phyloP scores from a whole-genome alignment of 768 basidiomycete genomes.

The Auriscalpium vulgare region DNA sequence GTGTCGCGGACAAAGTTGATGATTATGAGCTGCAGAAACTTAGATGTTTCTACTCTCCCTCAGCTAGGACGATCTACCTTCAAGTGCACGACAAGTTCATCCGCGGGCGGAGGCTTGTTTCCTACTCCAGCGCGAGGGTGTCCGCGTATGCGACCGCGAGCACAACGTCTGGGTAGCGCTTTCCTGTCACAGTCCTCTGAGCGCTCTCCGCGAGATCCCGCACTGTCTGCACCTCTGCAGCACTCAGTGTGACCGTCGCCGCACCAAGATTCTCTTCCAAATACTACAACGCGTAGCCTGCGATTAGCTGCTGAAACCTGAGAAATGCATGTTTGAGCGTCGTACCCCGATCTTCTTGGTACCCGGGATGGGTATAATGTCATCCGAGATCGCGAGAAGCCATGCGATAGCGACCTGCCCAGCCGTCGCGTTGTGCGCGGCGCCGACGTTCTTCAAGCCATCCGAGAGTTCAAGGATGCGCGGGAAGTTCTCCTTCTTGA shows the following conservation, averaged over 20 bases:
- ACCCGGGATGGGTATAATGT: slow-evolving; percentile 41
- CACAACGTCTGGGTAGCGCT: not conserved
- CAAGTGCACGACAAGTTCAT: too few species aligned
- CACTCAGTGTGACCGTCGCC: slow-evolving; percentile 4
- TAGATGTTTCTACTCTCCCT: too few species aligned
- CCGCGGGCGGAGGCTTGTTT: too few species aligned
- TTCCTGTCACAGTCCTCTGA: not conserved
- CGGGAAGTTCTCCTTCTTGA: slow-evolving; percentile 36
- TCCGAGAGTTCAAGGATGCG: slow-evolving; percentile 33
- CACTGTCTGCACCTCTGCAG: not conserved
- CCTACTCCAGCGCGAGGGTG: not conserved
- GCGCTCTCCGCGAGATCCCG: not conserved
- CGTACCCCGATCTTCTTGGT: slow-evolving; percentile 31
- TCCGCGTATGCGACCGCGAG: not conserved
- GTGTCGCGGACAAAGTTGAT: too few species aligned
- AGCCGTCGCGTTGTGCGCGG: slow-evolving; percentile 32
- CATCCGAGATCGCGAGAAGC: slow-evolving; percentile 36
- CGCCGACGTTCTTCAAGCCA: slow-evolving; percentile 26
- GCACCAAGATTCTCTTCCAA: slow-evolving; percentile 34
- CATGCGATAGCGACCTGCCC: slow-evolving; percentile 43
- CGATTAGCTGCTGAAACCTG: not conserved
- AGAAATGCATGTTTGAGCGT: not conserved
- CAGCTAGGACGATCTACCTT: too few species aligned
- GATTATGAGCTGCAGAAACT: too few species aligned
- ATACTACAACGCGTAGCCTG: not conserved